These are phyloP conservation scores for Heliamphora pulchella DNA, from an alignment of 179 eudicot genomes.

Conservation along the genomic window DNA sequence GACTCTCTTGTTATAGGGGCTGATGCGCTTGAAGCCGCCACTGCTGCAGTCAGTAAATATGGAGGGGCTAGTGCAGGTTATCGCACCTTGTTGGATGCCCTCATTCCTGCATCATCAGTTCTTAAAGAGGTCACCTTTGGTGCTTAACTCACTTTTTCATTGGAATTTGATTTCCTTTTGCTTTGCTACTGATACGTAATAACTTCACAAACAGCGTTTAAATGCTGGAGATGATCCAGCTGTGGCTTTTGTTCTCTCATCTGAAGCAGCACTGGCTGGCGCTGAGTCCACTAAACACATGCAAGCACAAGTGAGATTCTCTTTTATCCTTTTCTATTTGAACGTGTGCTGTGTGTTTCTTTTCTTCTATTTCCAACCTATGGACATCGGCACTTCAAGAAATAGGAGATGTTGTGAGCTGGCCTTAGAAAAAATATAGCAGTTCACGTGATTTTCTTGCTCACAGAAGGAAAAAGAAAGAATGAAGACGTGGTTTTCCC, in stretches of 20 bases:
- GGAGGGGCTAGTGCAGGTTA: slow-evolving; percentile 92
- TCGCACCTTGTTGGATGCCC: slow-evolving; percentile 92
- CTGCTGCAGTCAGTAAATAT: slow-evolving; percentile 78
- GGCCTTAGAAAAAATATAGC: background rate
- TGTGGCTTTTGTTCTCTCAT: slow-evolving; percentile 65
- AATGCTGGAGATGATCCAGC: slow-evolving; percentile 68
- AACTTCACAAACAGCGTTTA: slow-evolving; percentile 51
- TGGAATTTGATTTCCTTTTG: slow-evolving; percentile 7
- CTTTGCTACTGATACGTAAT: slow-evolving; percentile 17
- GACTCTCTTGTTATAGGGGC: slow-evolving; percentile 51
- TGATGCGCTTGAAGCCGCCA: slow-evolving; percentile 74
- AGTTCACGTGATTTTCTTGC: background rate
- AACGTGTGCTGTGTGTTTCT: background rate
- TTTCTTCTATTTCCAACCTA: background rate
- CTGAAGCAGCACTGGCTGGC: slow-evolving; percentile 76
- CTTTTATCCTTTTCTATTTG: background rate
- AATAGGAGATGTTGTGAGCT: slow-evolving; percentile 1
- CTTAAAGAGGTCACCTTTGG: slow-evolving; percentile 58
- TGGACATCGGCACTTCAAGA: background rate
- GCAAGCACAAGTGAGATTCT: slow-evolving; percentile 68
- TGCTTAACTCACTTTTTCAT: slow-evolving; percentile 4
- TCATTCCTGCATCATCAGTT: slow-evolving; percentile 70
- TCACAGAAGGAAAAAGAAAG: background rate
- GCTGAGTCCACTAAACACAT: slow-evolving; percentile 81
- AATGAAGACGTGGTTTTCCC: background rate